Conservation (phyloP, 1,284 basidiomycete species). For the Microbotryum scabiosae region DNA sequence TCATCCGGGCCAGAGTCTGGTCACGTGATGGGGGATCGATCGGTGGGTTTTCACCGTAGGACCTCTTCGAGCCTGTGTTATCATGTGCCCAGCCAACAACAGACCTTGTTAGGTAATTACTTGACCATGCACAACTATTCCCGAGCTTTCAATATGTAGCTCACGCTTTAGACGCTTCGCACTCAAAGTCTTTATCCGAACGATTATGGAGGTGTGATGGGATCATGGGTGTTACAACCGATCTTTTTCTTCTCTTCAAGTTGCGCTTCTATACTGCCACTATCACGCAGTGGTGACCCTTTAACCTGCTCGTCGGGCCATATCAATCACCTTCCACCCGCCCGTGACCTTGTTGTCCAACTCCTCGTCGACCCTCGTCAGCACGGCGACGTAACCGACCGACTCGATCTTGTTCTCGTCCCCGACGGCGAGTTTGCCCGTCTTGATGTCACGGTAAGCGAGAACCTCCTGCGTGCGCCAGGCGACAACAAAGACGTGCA, state of each 20-base stretch:
- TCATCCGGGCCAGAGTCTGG: too few relatives aligned
- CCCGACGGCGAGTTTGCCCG: conserved; percentile 75
- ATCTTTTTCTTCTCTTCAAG: background rate
- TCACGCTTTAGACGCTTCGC: too few relatives aligned
- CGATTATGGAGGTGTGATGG: background rate
- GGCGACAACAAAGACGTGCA: conserved; percentile 87
- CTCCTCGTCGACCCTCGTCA: conserved; percentile 79
- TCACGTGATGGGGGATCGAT: too few relatives aligned
- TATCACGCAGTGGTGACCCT: background rate
- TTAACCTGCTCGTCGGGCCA: conserved; percentile 27
- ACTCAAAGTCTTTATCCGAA: too few relatives aligned
- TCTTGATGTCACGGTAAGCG: conserved; percentile 81
- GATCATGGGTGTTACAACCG: background rate
- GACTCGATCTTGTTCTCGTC: conserved; percentile 83
- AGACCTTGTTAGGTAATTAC: too few relatives aligned
- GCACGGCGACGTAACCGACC: conserved; percentile 83
- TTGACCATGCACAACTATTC: too few relatives aligned
- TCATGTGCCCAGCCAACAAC: too few relatives aligned
- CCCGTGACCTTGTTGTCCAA: conserved; percentile 85
- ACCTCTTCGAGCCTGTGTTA: too few relatives aligned
- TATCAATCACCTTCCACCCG: conserved; percentile 95
- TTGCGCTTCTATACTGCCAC: too few relatives aligned
- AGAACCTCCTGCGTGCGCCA: conserved; percentile 92
- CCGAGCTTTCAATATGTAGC: too few relatives aligned
- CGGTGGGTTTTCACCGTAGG: too few relatives aligned